Evolutionary conservation across 2,329 filamentous ascomycete species (phyloP).

Genomic region (Monosporascus cannonballus): DNA sequence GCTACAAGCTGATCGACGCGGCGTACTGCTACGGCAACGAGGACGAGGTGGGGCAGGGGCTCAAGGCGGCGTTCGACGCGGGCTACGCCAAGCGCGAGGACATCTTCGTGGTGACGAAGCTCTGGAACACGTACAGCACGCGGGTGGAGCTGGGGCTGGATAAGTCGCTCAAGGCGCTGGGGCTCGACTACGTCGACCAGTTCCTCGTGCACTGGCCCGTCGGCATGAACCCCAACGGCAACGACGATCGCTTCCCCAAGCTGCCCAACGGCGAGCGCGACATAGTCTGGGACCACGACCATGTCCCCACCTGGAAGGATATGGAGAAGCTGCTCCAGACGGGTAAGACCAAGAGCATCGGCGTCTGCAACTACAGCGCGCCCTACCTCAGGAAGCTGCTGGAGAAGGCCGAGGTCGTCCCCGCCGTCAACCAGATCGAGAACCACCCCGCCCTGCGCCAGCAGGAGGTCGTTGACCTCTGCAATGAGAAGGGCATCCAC

Average conservation of each 20-base stretch:
- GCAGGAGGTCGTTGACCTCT: constrained; percentile 64
- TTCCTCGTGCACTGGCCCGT: constrained; percentile 81
- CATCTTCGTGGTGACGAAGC: constrained; percentile 78
- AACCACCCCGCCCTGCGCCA: constrained; percentile 68
- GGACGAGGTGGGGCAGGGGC: constrained; percentile 71
- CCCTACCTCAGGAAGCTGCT: constrained; percentile 51
- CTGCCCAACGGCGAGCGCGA: constrained; percentile 68
- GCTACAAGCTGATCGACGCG: constrained; percentile 60
- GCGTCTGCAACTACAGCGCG: constrained; percentile 54
- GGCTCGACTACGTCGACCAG: constrained; percentile 76
- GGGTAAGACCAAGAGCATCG: constrained; percentile 50
- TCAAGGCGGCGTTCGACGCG: constrained; percentile 64
- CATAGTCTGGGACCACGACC: constrained; percentile 61
- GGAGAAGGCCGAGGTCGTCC: constrained; percentile 44
- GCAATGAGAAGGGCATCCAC: constrained; percentile 61
- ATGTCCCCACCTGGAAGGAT: constrained; percentile 71
- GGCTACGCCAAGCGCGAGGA: constrained; percentile 70
- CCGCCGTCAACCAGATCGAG: constrained; percentile 68
- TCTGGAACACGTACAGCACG: constrained; percentile 76
- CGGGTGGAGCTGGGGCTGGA: constrained; percentile 64
- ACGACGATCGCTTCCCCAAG: constrained; percentile 70
- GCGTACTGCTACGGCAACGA: constrained; percentile 79
- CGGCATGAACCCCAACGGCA: constrained; percentile 71
- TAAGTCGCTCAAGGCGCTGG: constrained; percentile 65
- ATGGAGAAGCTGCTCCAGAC: constrained; percentile 61